Percentiles rank a stretch among this genome's conserved stretches.
phyloP scores from a whole-genome alignment of 2,329 filamentous ascomycete species.

The Chaetothyriales sp. region DNA sequence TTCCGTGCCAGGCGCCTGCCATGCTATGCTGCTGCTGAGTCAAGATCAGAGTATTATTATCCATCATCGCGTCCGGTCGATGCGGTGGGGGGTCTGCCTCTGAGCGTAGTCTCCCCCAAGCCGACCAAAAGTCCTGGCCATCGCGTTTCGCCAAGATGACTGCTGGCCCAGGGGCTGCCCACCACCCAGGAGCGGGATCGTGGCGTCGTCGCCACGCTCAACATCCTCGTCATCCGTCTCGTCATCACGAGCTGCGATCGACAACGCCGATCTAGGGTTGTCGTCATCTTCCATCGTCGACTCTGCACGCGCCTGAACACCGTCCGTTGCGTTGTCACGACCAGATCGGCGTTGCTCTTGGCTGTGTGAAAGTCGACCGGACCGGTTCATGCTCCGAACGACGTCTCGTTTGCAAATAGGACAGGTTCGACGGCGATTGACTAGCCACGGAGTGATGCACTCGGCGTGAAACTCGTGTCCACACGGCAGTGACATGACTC shows the following conservation, averaged over 20 bases:
- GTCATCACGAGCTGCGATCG: constrained; percentile 27
- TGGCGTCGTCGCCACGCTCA: constrained; percentile 25
- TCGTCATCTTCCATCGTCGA: constrained; percentile 31
- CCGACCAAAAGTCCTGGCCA: constrained; percentile 30
- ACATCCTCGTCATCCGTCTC: constrained; percentile 26
- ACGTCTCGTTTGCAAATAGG: constrained; percentile 98
- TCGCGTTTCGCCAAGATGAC: constrained; percentile 30
- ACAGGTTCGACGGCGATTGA: constrained; percentile 86
- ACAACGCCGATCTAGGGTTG: constrained; percentile 34
- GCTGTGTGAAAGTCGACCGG: background rate
- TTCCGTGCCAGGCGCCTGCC: background rate
- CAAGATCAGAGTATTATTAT: background rate
- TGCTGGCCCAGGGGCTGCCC: constrained; percentile 18
- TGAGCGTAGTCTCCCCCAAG: constrained; percentile 30
- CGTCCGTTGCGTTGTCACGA: constrained; percentile 29
- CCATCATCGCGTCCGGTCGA: constrained; percentile 14
- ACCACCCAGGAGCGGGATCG: constrained; percentile 23
- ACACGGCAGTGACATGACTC: constrained; percentile 92
- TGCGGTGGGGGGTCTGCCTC: constrained; percentile 12
- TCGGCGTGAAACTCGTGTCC: constrained; percentile 95
- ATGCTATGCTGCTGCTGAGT: background rate
- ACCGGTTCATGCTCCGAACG: constrained; percentile 46
- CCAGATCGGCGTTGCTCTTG: constrained; percentile 10
- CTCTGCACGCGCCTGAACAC: constrained; percentile 31
- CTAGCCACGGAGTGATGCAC: constrained; percentile 98